phyloP scores from a whole-genome alignment of 1,284 basidiomycete species.

The Naganishia albida region DNA sequence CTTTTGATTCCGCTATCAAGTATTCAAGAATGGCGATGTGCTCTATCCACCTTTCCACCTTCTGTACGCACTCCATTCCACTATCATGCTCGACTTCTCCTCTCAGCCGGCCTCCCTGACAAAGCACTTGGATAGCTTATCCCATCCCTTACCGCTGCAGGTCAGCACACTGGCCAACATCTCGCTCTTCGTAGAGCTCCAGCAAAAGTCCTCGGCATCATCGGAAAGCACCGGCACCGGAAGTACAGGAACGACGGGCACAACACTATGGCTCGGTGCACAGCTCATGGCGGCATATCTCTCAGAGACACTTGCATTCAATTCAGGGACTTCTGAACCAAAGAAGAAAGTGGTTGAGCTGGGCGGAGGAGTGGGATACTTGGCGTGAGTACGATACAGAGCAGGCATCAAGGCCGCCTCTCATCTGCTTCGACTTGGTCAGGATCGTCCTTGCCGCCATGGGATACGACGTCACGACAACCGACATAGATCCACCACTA shows the following conservation, averaged over 20 bases:
- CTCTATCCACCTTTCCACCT: background rate
- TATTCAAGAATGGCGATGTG: background rate
- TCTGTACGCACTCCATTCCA: background rate
- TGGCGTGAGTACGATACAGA: conserved; percentile 61
- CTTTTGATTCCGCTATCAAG: conserved; percentile 14
- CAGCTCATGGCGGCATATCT: conserved; percentile 72
- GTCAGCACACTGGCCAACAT: conserved; percentile 52
- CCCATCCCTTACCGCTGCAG: conserved; percentile 56
- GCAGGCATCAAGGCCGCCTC: too few relatives aligned
- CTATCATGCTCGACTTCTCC: conserved; percentile 23
- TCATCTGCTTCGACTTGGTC: conserved; percentile 2
- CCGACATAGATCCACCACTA: conserved; percentile 73
- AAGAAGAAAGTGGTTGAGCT: conserved; percentile 66
- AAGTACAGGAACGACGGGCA: conserved; percentile 85
- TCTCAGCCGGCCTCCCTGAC: conserved; percentile 54
- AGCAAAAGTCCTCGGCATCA: conserved; percentile 12
- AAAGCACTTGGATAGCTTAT: conserved; percentile 64
- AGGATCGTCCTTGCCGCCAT: conserved; percentile 69
- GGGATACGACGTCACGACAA: conserved; percentile 75
- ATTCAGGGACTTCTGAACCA: conserved; percentile 12
- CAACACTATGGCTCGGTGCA: conserved; percentile 79
- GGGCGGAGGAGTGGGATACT: conserved; percentile 77
- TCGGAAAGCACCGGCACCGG: conserved; percentile 30
- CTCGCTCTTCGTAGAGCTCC: conserved; percentile 4
- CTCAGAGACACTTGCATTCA: conserved; percentile 43